These are phyloP conservation scores for Starmerella sp. DNA, from an alignment of 805 yeast species.

Conservation along the genomic window DNA sequence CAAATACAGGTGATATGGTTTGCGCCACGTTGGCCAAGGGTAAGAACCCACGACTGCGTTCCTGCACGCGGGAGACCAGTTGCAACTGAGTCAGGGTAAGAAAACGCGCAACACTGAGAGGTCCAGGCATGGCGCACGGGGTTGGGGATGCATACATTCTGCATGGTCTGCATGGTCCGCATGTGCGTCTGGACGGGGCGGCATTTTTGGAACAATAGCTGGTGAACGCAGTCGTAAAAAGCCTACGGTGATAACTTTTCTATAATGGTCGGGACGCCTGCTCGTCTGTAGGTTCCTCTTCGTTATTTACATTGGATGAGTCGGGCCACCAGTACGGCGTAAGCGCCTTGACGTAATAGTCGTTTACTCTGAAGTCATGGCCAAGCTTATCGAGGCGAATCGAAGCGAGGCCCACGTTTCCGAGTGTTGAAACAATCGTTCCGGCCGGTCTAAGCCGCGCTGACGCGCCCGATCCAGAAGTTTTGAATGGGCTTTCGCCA, in stretches of 20 bases:
- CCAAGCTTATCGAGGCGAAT: conserved; percentile 35
- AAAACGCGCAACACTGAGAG: background rate
- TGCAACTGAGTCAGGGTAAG: background rate
- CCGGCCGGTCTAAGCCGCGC: conserved; percentile 42
- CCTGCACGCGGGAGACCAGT: background rate
- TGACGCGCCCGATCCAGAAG: background rate
- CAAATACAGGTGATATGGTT: background rate
- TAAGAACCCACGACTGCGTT: background rate
- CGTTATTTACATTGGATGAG: background rate
- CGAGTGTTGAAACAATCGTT: conserved; percentile 43
- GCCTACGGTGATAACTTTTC: background rate
- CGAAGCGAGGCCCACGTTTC: conserved; percentile 56
- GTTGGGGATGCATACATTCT: background rate
- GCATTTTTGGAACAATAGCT: background rate
- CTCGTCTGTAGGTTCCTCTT: background rate
- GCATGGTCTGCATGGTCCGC: background rate
- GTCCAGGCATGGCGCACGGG: background rate
- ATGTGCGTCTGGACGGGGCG: background rate
- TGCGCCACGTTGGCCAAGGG: background rate
- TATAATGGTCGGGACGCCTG: background rate
- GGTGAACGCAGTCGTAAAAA: too few relatives aligned
- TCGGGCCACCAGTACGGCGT: conserved; percentile 66
- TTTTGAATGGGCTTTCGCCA: conserved; percentile 18
- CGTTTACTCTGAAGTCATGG: conserved; percentile 19
- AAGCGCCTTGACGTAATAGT: conserved; percentile 40